Conservation (phyloP, 129 eudicot genomes). For the Lactuca saligna region DNA sequence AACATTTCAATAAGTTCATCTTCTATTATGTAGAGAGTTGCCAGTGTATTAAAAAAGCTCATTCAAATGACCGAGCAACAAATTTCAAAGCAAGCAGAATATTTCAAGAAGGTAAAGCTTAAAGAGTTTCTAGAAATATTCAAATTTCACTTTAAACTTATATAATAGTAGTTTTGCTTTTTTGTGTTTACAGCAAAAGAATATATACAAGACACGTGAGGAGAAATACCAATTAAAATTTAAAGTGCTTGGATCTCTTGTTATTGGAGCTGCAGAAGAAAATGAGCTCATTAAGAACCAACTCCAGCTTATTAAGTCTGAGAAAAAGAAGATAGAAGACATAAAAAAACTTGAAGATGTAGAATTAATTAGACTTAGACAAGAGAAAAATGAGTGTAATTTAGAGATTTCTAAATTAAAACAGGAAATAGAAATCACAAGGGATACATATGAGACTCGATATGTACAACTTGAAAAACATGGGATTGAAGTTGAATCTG, state of each 20-base stretch:
- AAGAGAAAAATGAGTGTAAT: conserved; percentile 50
- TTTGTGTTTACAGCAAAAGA: conserved; percentile 61
- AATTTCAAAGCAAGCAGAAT: conserved; percentile 57
- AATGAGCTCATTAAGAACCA: conserved; percentile 65
- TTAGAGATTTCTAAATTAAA: conserved; percentile 39
- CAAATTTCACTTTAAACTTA: not conserved
- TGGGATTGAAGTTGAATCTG: conserved; percentile 44
- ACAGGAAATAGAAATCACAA: conserved; percentile 43
- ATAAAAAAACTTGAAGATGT: conserved; percentile 57
- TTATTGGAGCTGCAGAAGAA: conserved; percentile 75
- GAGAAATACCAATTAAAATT: conserved; percentile 62
- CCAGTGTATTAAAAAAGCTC: conserved; percentile 58
- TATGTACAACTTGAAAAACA: conserved; percentile 45
- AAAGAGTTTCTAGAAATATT: not conserved
- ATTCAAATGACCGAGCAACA: conserved; percentile 81
- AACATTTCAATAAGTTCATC: not conserved
- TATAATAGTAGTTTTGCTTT: conserved; percentile 1
- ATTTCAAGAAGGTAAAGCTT: conserved; percentile 56
- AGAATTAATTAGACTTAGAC: conserved; percentile 45
- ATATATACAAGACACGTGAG: conserved; percentile 62
- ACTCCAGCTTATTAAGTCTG: conserved; percentile 75
- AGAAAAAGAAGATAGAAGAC: conserved; percentile 62
- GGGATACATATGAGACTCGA: conserved; percentile 38
- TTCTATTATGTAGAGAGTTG: conserved; percentile 56
- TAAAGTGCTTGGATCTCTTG: conserved; percentile 68